A percentile compares a stretch with the other conserved stretches of the same genome.
phyloP scores from a whole-genome alignment of 495 filamentous ascomycete genomes.

The Letharia lupina region DNA sequence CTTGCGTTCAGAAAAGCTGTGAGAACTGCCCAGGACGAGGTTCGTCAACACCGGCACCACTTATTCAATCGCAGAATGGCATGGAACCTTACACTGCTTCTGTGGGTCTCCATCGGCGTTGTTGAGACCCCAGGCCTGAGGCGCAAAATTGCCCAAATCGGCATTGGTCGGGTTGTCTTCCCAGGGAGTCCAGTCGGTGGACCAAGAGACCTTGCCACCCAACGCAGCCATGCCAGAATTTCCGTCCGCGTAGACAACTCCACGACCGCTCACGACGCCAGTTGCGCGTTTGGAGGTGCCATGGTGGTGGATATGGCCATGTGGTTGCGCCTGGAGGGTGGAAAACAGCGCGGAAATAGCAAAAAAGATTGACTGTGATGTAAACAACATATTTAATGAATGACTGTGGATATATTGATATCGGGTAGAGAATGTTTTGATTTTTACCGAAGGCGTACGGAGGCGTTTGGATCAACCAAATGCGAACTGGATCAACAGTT shows the following conservation, averaged over 20 bases:
- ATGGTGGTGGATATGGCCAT: not conserved
- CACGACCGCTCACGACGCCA: not conserved
- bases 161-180: not conserved
- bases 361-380: conserved; percentile 1
- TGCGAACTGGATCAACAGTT: conserved; percentile 4
- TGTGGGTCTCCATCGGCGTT: not conserved
- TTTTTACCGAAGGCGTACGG: not conserved
- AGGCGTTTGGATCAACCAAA: conserved; percentile 8
- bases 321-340: not conserved
- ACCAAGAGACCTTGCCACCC: not conserved
- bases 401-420: not conserved
- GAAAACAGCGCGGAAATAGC: not conserved
- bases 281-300: not conserved
- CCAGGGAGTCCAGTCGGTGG: conserved; percentile 2
- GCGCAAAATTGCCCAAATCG: not conserved
- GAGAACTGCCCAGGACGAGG: not conserved
- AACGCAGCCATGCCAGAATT: not conserved
- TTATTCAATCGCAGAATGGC: not conserved
- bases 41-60: not conserved
- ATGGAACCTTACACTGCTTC: not conserved
- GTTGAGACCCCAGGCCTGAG: not conserved
- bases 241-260: not conserved
- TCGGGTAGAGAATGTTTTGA: not conserved
- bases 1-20: not conserved
- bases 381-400: not conserved